A percentile compares a stretch with the other conserved stretches of the same genome.
phyloP scores from a whole-genome alignment of 2,329 filamentous ascomycete genomes.

The Mycosphaerella sp. region DNA sequence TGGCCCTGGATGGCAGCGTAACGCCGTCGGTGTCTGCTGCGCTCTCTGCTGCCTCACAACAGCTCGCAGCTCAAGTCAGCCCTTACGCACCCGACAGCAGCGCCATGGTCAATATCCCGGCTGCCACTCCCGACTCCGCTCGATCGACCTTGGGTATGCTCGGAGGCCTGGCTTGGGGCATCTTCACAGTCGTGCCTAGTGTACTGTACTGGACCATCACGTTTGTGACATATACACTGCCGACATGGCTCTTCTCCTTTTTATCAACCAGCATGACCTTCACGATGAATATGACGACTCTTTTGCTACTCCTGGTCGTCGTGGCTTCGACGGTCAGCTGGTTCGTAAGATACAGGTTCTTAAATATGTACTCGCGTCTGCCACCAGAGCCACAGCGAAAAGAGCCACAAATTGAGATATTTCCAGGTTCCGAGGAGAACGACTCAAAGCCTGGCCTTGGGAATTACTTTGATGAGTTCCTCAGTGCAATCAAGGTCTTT shows the following conservation, averaged over 20 bases:
- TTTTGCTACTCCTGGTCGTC: conserved; percentile 73
- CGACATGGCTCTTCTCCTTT: conserved; percentile 80
- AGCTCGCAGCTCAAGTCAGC: conserved; percentile 7
- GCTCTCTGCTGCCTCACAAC: conserved; percentile 8
- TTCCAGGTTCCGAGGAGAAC: conserved; percentile 85
- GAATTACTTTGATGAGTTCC: conserved; percentile 96
- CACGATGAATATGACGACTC: conserved; percentile 96
- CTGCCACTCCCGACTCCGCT: conserved; percentile 17
- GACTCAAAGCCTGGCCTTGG: conserved; percentile 83
- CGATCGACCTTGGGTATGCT: conserved; percentile 29
- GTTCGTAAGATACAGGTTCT: conserved; percentile 89
- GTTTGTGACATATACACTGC: conserved; percentile 80
- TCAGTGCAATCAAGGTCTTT: conserved; percentile 98
- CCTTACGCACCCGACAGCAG: conserved; percentile 4
- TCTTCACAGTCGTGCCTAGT: conserved; percentile 48
- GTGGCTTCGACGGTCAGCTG: conserved; percentile 83
- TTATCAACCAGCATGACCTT: conserved; percentile 92
- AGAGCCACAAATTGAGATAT: conserved; percentile 90
- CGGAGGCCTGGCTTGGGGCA: conserved; percentile 30
- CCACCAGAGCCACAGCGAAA: conserved; percentile 93
- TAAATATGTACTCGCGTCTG: conserved; percentile 94
- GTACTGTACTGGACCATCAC: conserved; percentile 72
- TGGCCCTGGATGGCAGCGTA: conserved; percentile 6
- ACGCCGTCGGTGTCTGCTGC: not conserved
- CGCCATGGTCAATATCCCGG: conserved; percentile 13